Percentiles rank a stretch among this genome's conserved stretches.
Evolutionary conservation across 441 rosid species (phyloP).

Genomic region (Erodium trifolium): DNA sequence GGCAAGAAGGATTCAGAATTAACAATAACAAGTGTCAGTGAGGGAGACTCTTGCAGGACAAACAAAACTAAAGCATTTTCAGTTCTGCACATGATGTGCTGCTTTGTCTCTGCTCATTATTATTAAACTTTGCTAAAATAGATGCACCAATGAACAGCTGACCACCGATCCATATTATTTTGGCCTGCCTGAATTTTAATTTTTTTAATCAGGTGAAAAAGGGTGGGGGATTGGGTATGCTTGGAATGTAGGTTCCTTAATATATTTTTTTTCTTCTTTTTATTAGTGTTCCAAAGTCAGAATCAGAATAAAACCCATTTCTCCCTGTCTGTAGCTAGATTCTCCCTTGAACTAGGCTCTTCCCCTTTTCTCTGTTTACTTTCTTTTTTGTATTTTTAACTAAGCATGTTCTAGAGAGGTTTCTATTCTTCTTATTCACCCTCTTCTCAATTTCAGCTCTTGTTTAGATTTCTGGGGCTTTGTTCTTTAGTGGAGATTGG

Average conservation of each 20-base stretch:
- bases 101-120: neutral
- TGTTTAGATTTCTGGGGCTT: neutral
- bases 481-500: conserved; percentile 1
- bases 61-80: neutral
- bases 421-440: neutral
- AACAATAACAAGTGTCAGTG: neutral
- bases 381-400: too few species aligned
- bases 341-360: neutral
- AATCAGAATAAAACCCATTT: neutral
- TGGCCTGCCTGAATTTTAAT: neutral
- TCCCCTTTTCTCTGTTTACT: neutral
- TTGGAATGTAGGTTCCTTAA: neutral
- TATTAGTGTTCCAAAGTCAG: neutral
- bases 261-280: too few species aligned
- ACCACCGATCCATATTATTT: neutral
- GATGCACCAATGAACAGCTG: neutral
- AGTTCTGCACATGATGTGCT: neutral
- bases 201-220: neutral
- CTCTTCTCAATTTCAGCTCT: neutral
- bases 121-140: neutral
- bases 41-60: neutral
- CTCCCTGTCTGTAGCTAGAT: neutral
- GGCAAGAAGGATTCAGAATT: neutral
- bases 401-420: too few species aligned
- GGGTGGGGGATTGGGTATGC: neutral